These are phyloP conservation scores for Phylloporus sp. DNA, from an alignment of 1,284 basidiomycete species.

Conservation along the genomic window DNA sequence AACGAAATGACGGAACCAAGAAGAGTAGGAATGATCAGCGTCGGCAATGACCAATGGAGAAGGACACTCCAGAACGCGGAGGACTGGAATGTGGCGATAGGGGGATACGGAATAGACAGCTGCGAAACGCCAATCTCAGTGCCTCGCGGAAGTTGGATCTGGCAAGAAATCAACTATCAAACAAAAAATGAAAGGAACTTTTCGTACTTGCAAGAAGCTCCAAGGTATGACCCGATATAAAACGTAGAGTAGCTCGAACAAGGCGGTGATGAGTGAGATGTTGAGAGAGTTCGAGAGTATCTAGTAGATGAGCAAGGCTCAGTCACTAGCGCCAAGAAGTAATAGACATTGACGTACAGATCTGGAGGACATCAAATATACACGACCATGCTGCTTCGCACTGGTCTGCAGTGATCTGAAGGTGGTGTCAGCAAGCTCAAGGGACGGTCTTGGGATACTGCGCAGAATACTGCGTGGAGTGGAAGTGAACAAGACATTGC, in stretches of 20 bases:
- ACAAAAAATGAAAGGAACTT: not conserved
- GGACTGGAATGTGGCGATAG: conserved; percentile 45
- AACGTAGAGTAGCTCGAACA: conserved; percentile 52
- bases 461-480: conserved; percentile 35
- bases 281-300: conserved; percentile 60
- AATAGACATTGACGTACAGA: conserved; percentile 37
- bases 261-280: conserved; percentile 51
- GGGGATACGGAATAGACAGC: conserved; percentile 49
- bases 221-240: conserved; percentile 51
- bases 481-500: conserved; percentile 23
- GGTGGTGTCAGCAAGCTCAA: conserved; percentile 38
- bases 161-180: conserved; percentile 19
- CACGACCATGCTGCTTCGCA: conserved; percentile 22
- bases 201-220: conserved; percentile 43
- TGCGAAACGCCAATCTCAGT: conserved; percentile 14
- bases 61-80: conserved; percentile 54
- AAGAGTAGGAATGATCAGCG: conserved; percentile 56
- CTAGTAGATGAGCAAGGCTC: conserved; percentile 37
- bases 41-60: conserved; percentile 60
- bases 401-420: conserved; percentile 37
- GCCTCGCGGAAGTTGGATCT: conserved; percentile 23
- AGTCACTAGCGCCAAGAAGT: conserved; percentile 4
- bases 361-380: conserved; percentile 44
- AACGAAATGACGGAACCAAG: conserved; percentile 64
- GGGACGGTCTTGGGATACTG: conserved; percentile 22